Evolutionary conservation across 2,329 filamentous ascomycete species (phyloP).

Genomic region (Monilinia laxa): DNA sequence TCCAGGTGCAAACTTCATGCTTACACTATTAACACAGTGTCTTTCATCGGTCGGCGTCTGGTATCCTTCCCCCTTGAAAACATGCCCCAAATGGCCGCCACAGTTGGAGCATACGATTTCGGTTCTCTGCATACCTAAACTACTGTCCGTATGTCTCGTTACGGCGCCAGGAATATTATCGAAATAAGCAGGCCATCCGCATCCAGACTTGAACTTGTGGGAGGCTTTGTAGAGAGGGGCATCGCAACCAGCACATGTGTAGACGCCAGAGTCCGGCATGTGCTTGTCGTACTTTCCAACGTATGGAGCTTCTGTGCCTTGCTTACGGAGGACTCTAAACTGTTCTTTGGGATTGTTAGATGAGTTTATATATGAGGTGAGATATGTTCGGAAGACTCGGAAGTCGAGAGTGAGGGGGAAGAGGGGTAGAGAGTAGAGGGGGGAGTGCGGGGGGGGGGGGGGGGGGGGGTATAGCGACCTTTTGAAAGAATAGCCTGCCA

Average conservation of each 20-base stretch:
- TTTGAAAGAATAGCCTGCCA: slow-evolving; percentile 83
- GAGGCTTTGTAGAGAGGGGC: slow-evolving; percentile 87
- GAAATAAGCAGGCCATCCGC: slow-evolving; percentile 98
- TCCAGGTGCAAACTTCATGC: slow-evolving; percentile 74
- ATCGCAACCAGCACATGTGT: slow-evolving; percentile 82
- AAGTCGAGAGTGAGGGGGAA: background rate
- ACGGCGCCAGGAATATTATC: slow-evolving; percentile 92
- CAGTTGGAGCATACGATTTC: slow-evolving; percentile 96
- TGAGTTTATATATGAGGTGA: slow-evolving; percentile 19
- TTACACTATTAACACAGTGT: slow-evolving; percentile 94
- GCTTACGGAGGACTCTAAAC: slow-evolving; percentile 88
- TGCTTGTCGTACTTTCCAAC: slow-evolving; percentile 88
- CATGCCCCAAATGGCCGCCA: slow-evolving; percentile 86
- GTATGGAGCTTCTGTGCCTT: slow-evolving; percentile 82
- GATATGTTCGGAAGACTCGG: background rate
- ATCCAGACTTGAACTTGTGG: slow-evolving; percentile 95
- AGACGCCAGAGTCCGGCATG: slow-evolving; percentile 71
- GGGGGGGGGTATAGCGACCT: slow-evolving; percentile 46
- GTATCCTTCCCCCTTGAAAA: slow-evolving; percentile 87
- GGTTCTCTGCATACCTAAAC: slow-evolving; percentile 79
- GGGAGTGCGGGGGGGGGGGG: too few relatives aligned
- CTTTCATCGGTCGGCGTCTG: slow-evolving; percentile 87
- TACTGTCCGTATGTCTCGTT: slow-evolving; percentile 72
- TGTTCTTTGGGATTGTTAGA: slow-evolving; percentile 64
- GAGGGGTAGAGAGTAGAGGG: background rate